Conservation (phyloP, 352 stramenopile genomes). For the Phytopythium ostracodes region DNA sequence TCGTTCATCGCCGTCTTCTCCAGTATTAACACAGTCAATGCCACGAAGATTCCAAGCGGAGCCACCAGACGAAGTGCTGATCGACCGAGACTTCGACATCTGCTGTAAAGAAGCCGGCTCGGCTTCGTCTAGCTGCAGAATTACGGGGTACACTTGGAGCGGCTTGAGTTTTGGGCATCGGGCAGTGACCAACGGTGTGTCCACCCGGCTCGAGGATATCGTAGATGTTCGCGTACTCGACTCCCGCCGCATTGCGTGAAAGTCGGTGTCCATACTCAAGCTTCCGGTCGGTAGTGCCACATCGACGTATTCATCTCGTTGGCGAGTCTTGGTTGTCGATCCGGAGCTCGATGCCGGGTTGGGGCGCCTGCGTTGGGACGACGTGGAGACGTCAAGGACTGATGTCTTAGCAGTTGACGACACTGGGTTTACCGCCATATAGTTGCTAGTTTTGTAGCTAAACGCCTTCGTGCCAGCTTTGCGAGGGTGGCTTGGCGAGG, state of each 20-base stretch:
- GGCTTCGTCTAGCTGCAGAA: slow-evolving; percentile 40
- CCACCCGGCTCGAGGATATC: slow-evolving; percentile 12
- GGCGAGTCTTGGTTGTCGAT: background rate
- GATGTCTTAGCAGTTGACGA: background rate
- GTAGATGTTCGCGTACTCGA: background rate
- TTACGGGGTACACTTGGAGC: slow-evolving; percentile 31
- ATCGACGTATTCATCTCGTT: slow-evolving; percentile 31
- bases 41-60: background rate
- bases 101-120: background rate
- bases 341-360: background rate
- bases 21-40: background rate
- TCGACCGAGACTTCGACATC: background rate
- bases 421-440: background rate
- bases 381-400: background rate
- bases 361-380: background rate
- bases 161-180: slow-evolving; percentile 47
- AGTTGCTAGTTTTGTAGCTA: background rate
- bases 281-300: slow-evolving; percentile 23
- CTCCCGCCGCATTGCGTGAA: slow-evolving; percentile 20
- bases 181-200: slow-evolving; percentile 16
- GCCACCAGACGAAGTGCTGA: background rate
- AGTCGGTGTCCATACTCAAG: slow-evolving; percentile 29
- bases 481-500: background rate
- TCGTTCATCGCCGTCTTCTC: slow-evolving; percentile 47
- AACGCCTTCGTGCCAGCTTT: background rate